phyloP scores from a whole-genome alignment of 495 filamentous ascomycete genomes.

The Cercophora newfieldiana region DNA sequence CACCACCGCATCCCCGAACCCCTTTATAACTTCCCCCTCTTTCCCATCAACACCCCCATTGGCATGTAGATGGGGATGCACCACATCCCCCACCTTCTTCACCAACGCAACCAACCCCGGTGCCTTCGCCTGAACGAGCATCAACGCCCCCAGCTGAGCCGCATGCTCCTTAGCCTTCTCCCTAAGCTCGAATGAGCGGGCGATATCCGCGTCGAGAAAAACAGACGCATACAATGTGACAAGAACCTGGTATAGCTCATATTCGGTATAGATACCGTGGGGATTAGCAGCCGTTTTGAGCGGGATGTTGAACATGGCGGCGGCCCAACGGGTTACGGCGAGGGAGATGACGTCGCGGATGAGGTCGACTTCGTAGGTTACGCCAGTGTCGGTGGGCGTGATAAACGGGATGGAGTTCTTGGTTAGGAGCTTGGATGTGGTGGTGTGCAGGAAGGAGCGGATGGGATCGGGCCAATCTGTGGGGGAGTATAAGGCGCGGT shows the following conservation, averaged over 20 bases:
- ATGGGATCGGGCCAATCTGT: slow-evolving; percentile 57
- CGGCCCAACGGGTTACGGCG: slow-evolving; percentile 63
- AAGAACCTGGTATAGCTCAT: slow-evolving; percentile 69
- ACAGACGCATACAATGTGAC: slow-evolving; percentile 57
- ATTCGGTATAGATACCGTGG: slow-evolving; percentile 67
- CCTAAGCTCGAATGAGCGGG: slow-evolving; percentile 52
- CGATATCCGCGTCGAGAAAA: slow-evolving; percentile 46
- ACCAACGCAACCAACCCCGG: slow-evolving; percentile 57
- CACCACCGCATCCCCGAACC: slow-evolving; percentile 69
- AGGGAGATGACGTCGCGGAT: slow-evolving; percentile 68
- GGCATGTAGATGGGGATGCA: slow-evolving; percentile 21
- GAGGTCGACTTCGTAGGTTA: slow-evolving; percentile 58
- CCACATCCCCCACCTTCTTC: slow-evolving; percentile 21
- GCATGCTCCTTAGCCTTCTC: slow-evolving; percentile 58
- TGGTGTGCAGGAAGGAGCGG: slow-evolving; percentile 57
- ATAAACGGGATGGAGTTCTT: slow-evolving; percentile 58
- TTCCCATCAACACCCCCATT: slow-evolving; percentile 36
- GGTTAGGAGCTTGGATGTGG: slow-evolving; percentile 59
- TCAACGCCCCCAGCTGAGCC: slow-evolving; percentile 60
- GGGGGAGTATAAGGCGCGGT: slow-evolving; percentile 55
- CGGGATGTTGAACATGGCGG: slow-evolving; percentile 63
- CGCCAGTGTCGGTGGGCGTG: slow-evolving; percentile 28
- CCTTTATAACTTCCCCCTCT: slow-evolving; percentile 55
- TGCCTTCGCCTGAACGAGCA: slow-evolving; percentile 57
- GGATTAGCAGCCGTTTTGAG: slow-evolving; percentile 65